Base-by-base conservation (phyloP, 169 alveolate species). In the Cryptosporidium tyzzeri region DNA sequence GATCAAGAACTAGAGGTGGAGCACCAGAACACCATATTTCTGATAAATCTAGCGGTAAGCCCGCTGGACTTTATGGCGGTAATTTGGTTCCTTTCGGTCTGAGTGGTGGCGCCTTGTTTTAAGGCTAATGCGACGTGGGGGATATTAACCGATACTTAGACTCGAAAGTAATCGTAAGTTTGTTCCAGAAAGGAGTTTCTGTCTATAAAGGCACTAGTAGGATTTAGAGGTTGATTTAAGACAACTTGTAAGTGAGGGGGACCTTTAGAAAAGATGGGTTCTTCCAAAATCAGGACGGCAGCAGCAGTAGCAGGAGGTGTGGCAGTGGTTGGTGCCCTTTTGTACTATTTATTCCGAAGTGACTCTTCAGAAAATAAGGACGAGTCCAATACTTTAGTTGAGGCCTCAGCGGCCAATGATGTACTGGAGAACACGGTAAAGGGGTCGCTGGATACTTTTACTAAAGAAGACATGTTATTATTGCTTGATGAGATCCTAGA, bases 251-350 rank as follows among this genome's bases (percentile, higher is more conserved):
- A 41, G 8, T 14, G 67, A 61, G 71, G 59, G 68, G 80, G 29
- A 41, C 85, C 69, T 71, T 29, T 29, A n/a, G 16, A 33, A 3
- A 80, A 35, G 80, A 23, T 35, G 65, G 65, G 67, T 29, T 80
- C 89, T 39, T 80, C 89, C 39, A 80, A 44, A 23, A 23, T 80
- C 44, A 59, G 67, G 23, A 80, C 89, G 33, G 67, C 67, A 41
- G 68, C 75, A 23, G 75, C 75, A 61, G 50, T 80, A 44, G 85
- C 84, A 75, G 94, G 94, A 31, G 94, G 94, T 45, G 87, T 91
- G 41, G 94, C 93, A 62, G 94, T 89, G 8, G 91, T 87, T 71
- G 94, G 92, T 84, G 94, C 94, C 59, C 71, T 92, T 44, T 62
- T 92, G 55, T 92, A 86, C 70, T 85, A 85, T 75, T 85, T 92